Evolutionary conservation across 352 stramenopile genomes (phyloP).

Genomic region (Phytophthora cactorum): DNA sequence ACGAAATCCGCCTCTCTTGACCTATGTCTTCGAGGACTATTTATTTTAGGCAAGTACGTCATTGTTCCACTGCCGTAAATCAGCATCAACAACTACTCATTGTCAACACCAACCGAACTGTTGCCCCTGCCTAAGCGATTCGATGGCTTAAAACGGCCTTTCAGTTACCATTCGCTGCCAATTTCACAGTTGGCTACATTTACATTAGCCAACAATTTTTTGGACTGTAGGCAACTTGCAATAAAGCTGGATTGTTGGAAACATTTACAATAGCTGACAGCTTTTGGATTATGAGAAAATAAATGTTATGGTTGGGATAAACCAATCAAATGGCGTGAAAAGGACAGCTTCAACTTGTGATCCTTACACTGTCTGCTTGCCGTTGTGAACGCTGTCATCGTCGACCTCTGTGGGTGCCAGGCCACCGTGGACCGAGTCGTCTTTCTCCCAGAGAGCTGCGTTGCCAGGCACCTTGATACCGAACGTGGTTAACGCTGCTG

Average conservation of each 20-base stretch:
- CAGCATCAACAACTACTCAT: too few relatives aligned
- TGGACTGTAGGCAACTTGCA: background rate
- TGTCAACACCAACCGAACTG: too few relatives aligned
- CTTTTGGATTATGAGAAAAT: constrained; percentile 6
- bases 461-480: constrained; percentile 37
- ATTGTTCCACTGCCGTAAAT: too few relatives aligned
- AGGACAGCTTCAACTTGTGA: constrained; percentile 3
- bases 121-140: too few relatives aligned
- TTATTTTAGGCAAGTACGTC: too few relatives aligned
- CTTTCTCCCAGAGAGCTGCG: constrained; percentile 31
- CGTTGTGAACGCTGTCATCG: constrained; percentile 41
- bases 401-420: constrained; percentile 36
- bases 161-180: too few relatives aligned
- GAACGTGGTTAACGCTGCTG: constrained; percentile 30
- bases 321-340: constrained; percentile 1
- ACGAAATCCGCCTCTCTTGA: too few relatives aligned
- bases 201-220: too few relatives aligned
- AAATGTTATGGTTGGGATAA: background rate
- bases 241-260: background rate
- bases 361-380: constrained; percentile 7
- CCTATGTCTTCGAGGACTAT: too few relatives aligned
- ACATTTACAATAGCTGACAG: background rate
- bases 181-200: too few relatives aligned
- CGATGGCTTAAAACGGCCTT: too few relatives aligned
- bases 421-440: constrained; percentile 30